Percentiles rank a stretch among this genome's conserved stretches.
Conservation (phyloP, 2,329 filamentous ascomycete genomes). For the Thyridium curvatum region DNA sequence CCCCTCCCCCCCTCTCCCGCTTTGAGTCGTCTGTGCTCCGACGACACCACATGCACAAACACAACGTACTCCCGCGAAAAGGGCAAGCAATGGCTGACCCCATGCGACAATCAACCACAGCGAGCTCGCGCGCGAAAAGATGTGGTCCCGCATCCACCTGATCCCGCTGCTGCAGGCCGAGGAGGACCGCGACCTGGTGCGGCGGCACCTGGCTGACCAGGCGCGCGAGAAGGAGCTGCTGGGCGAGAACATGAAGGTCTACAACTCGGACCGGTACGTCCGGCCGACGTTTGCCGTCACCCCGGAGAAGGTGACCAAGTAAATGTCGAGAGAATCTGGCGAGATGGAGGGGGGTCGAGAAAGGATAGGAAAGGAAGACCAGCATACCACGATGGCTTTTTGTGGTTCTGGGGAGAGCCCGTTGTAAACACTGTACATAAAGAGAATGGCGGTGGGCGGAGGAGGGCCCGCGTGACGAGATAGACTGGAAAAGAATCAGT, state of each 20-base stretch:
- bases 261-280: conserved; percentile 78
- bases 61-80: background rate
- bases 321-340: conserved; percentile 17
- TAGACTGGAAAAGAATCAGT: no score
- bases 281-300: conserved; percentile 73
- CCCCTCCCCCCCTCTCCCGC: background rate
- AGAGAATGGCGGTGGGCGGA: no score
- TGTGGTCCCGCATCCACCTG: conserved; percentile 94
- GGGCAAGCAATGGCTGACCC: no score
- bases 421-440: no score
- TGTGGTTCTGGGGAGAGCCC: no score
- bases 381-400: no score
- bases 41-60: no score
- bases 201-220: conserved; percentile 80
- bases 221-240: conserved; percentile 85
- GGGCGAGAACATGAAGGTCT: conserved; percentile 77
- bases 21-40: no score
- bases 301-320: conserved; percentile 57
- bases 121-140: conserved; percentile 93
- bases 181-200: conserved; percentile 90
- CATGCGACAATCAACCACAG: conserved; percentile 42
- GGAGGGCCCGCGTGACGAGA: no score
- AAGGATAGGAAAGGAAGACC: background rate
- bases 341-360: background rate
- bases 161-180: conserved; percentile 93